These are phyloP conservation scores for Solanum gracilifrons DNA, from an alignment of 257 asterid genomes.

Conservation along the genomic window DNA sequence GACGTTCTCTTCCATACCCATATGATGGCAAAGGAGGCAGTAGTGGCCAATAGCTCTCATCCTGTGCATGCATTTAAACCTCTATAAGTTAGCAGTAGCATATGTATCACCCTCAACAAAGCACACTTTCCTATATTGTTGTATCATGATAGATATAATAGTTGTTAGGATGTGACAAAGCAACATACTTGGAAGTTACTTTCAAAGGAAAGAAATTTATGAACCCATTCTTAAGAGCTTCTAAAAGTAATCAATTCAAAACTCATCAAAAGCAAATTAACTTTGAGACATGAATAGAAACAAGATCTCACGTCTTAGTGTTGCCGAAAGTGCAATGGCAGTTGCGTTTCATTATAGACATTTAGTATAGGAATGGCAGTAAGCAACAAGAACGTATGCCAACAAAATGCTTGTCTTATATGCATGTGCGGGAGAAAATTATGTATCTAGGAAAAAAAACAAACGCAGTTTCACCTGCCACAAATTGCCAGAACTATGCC, in stretches of 20 bases:
- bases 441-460: background rate
- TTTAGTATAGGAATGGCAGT: background rate
- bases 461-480: background rate
- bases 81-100: background rate
- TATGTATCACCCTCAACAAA: background rate
- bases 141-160: background rate
- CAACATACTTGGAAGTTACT: background rate
- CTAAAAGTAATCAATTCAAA: background rate
- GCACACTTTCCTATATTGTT: background rate
- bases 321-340: background rate
- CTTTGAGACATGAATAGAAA: background rate
- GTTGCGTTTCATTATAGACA: background rate
- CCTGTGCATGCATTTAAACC: slow-evolving; percentile 33
- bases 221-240: background rate
- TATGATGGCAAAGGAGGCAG: slow-evolving; percentile 98
- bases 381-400: background rate
- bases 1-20: slow-evolving; percentile 79
- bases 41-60: slow-evolving; percentile 69
- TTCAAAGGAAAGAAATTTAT: background rate
- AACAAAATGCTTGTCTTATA: background rate
- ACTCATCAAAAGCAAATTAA: background rate
- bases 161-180: background rate
- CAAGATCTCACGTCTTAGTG: background rate
- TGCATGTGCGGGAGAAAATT: background rate
- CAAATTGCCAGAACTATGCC: background rate